These are phyloP conservation scores for Psilocybe mexicana DNA, from an alignment of 1,284 basidiomycete species.

Conservation along the genomic window DNA sequence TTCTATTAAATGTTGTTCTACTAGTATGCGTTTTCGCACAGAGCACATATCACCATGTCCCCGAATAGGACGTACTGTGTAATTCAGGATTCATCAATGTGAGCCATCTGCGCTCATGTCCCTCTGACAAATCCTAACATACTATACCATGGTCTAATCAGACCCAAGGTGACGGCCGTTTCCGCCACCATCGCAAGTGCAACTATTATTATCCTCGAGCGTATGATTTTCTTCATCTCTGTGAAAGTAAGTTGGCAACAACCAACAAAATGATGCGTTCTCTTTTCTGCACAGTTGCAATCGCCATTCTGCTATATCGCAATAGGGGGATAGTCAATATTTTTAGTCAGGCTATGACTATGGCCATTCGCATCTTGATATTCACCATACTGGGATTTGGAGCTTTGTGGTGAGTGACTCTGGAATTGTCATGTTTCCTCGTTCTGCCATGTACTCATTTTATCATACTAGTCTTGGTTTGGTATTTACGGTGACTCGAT, in stretches of 20 bases:
- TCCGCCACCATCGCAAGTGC: constrained; percentile 20
- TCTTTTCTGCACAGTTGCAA: constrained; percentile 17
- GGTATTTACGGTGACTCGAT: constrained; percentile 24
- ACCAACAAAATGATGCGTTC: not conserved
- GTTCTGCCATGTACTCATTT: not conserved
- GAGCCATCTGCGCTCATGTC: not conserved
- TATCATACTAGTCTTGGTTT: constrained; percentile 23
- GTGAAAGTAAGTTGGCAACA: not conserved
- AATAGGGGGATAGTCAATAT: constrained; percentile 23
- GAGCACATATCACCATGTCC: constrained; percentile 17
- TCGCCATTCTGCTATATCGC: constrained; percentile 25
- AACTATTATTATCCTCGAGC: constrained; percentile 21
- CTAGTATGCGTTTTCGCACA: constrained; percentile 23
- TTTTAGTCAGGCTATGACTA: constrained; percentile 25
- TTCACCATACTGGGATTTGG: constrained; percentile 25
- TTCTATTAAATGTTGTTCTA: not conserved
- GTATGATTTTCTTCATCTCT: constrained; percentile 12
- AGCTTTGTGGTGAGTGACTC: constrained; percentile 24
- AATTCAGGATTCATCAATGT: constrained; percentile 23
- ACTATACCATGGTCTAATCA: constrained; percentile 8
- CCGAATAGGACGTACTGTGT: constrained; percentile 26
- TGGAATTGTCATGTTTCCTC: not conserved
- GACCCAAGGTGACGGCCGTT: constrained; percentile 27
- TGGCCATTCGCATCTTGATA: constrained; percentile 28
- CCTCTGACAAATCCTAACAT: not conserved